Evolutionary conservation across 805 yeast genomes (phyloP).

Genomic region (Komagataella pseudopastoris): DNA sequence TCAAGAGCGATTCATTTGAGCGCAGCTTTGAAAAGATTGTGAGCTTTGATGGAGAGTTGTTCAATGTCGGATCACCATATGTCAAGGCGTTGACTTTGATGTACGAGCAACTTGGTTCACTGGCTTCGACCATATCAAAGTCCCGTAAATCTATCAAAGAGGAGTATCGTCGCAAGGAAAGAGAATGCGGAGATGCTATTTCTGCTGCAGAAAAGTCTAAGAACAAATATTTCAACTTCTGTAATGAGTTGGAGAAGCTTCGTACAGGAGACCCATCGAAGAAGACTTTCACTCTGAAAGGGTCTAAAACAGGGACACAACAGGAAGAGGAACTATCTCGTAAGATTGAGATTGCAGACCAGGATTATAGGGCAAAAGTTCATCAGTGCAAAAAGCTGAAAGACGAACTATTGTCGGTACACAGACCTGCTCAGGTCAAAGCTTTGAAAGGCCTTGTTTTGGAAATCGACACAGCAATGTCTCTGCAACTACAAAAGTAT

Average conservation of each 20-base stretch:
- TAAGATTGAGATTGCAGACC: conserved; percentile 75
- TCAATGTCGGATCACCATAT: conserved; percentile 58
- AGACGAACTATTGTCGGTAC: conserved; percentile 54
- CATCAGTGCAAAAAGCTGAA: conserved; percentile 59
- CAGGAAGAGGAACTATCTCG: conserved; percentile 79
- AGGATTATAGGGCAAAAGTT: conserved; percentile 73
- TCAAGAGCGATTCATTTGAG: conserved; percentile 56
- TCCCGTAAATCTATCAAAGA: conserved; percentile 73
- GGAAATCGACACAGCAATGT: conserved; percentile 83
- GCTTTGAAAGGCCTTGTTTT: conserved; percentile 65
- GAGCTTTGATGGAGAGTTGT: conserved; percentile 63
- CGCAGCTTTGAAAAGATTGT: conserved; percentile 54
- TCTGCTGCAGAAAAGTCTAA: conserved; percentile 82
- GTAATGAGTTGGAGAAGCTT: conserved; percentile 78
- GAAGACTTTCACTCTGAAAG: conserved; percentile 70
- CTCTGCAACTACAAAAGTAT: conserved; percentile 78
- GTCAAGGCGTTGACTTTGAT: conserved; percentile 71
- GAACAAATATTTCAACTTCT: conserved; percentile 57
- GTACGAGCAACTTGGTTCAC: conserved; percentile 70
- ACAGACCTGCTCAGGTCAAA: conserved; percentile 66
- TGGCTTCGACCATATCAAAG: conserved; percentile 56
- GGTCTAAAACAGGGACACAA: conserved; percentile 68
- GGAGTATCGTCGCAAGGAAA: conserved; percentile 68
- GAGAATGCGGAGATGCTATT: conserved; percentile 74
- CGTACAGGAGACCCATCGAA: conserved; percentile 73